phyloP scores from a whole-genome alignment of 2,329 filamentous ascomycete species.

The Sarocladium kiliense region DNA sequence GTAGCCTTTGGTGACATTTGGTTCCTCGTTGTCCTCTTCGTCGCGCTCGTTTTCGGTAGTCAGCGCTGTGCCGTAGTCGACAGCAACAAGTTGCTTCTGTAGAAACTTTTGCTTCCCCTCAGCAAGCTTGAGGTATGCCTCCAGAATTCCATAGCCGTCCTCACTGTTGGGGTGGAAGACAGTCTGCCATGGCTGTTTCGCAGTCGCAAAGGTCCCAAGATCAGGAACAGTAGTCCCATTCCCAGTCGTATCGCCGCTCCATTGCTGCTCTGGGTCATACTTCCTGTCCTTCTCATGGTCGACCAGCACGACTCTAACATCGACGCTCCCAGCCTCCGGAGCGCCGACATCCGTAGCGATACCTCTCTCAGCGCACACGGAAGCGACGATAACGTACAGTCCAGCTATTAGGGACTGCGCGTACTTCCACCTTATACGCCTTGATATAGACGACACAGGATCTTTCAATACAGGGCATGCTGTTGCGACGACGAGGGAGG shows the following conservation, averaged over 20 bases:
- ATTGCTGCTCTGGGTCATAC: constrained; percentile 15
- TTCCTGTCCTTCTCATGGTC: constrained; percentile 46
- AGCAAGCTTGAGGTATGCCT: constrained; percentile 40
- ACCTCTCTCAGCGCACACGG: constrained; percentile 60
- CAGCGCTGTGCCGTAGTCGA: constrained; percentile 40
- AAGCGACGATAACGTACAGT: constrained; percentile 72
- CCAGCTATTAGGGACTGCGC: constrained; percentile 70
- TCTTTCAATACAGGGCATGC: constrained; percentile 52
- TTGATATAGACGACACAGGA: constrained; percentile 26
- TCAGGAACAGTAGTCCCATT: constrained; percentile 45
- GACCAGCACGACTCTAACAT: constrained; percentile 69
- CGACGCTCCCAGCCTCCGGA: constrained; percentile 62
- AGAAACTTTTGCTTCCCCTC: constrained; percentile 42
- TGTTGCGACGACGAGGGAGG: constrained; percentile 48
- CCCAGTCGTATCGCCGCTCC: constrained; percentile 28
- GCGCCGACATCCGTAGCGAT: constrained; percentile 52
- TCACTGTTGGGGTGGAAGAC: constrained; percentile 65
- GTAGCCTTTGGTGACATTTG: constrained; percentile 15
- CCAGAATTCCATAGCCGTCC: constrained; percentile 53
- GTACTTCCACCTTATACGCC: constrained; percentile 51
- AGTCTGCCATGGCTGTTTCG: constrained; percentile 54
- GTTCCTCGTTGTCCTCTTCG: background rate
- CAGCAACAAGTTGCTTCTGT: constrained; percentile 44
- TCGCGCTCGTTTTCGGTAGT: constrained; percentile 10
- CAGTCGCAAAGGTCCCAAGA: constrained; percentile 46